Percentiles rank a stretch among this genome's conserved stretches.
These are phyloP conservation scores for Albifimbria verrucaria DNA, from an alignment of 2,329 filamentous ascomycete genomes.

Conservation along the genomic window DNA sequence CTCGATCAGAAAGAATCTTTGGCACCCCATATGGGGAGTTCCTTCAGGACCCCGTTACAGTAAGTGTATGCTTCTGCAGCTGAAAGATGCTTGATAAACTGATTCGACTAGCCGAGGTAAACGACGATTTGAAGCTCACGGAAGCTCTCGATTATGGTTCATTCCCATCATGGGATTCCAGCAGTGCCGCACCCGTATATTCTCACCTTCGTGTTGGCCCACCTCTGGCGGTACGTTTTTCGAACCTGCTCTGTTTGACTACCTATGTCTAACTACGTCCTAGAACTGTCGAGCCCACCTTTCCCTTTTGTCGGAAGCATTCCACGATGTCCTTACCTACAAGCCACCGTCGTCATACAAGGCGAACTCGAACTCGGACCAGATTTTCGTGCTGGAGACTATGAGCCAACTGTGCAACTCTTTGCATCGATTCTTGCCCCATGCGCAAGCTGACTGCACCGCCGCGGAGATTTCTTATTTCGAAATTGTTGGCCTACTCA, in stretches of 20 bases:
- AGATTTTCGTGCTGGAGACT: constrained; percentile 39
- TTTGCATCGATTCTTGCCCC: constrained; percentile 35
- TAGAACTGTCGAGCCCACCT: constrained; percentile 50
- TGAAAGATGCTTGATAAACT: constrained; percentile 5
- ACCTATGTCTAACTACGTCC: constrained; percentile 8
- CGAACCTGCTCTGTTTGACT: too few relatives aligned
- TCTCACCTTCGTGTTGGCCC: constrained; percentile 48
- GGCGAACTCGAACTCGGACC: constrained; percentile 39
- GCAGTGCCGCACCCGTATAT: constrained; percentile 34
- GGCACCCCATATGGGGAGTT: constrained; percentile 38
- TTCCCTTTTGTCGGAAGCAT: constrained; percentile 46
- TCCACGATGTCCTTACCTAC: constrained; percentile 46
- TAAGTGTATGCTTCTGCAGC: constrained; percentile 36
- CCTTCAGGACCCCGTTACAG: constrained; percentile 43
- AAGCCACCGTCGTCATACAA: constrained; percentile 51
- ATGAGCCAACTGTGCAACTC: constrained; percentile 40
- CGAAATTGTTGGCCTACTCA: constrained; percentile 38
- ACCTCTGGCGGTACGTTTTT: constrained; percentile 41
- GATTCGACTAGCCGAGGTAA: constrained; percentile 34
- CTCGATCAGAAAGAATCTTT: constrained; percentile 41
- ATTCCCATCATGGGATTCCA: constrained; percentile 44
- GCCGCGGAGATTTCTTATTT: constrained; percentile 41
- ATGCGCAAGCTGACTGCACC: constrained; percentile 30
- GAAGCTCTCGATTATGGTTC: constrained; percentile 50
- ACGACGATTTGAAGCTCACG: constrained; percentile 34